These are phyloP conservation scores for Leccinum disarticulatum DNA, from an alignment of 768 basidiomycete genomes.

Conservation along the genomic window DNA sequence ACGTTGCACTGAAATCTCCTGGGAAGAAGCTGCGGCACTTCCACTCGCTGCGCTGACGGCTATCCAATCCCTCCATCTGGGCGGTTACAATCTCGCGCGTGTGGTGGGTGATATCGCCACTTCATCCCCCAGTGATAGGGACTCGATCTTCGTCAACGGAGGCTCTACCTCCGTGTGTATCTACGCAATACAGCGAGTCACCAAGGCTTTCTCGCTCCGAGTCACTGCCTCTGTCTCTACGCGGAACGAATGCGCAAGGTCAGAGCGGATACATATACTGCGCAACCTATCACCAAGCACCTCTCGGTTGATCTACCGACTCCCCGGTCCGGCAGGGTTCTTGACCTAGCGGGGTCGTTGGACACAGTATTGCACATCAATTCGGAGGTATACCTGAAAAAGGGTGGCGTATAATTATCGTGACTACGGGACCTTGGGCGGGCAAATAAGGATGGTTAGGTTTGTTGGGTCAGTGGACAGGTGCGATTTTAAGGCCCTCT, in stretches of 20 bases:
- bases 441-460: slow-evolving; percentile 20
- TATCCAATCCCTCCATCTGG: slow-evolving; percentile 50
- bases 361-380: slow-evolving; percentile 33
- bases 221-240: slow-evolving; percentile 61
- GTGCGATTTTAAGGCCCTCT: slow-evolving; percentile 33
- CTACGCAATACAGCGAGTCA: slow-evolving; percentile 63
- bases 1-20: slow-evolving; percentile 35
- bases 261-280: slow-evolving; percentile 59
- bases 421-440: slow-evolving; percentile 52
- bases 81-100: slow-evolving; percentile 43
- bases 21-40: slow-evolving; percentile 61
- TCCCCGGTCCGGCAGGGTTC: slow-evolving; percentile 54
- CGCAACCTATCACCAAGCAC: slow-evolving; percentile 46
- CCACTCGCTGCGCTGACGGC: slow-evolving; percentile 60
- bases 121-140: slow-evolving; percentile 23
- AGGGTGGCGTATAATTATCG: slow-evolving; percentile 45
- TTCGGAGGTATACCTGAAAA: slow-evolving; percentile 51
- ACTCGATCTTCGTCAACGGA: slow-evolving; percentile 67
- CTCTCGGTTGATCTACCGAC: slow-evolving; percentile 45
- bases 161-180: slow-evolving; percentile 68
- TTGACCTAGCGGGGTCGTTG: slow-evolving; percentile 49
- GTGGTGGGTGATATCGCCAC: neutral
- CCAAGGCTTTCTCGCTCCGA: slow-evolving; percentile 58
- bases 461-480: neutral
- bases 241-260: slow-evolving; percentile 55